Conservation (phyloP, 148 eudicot genomes). For the Cornus florida region DNA sequence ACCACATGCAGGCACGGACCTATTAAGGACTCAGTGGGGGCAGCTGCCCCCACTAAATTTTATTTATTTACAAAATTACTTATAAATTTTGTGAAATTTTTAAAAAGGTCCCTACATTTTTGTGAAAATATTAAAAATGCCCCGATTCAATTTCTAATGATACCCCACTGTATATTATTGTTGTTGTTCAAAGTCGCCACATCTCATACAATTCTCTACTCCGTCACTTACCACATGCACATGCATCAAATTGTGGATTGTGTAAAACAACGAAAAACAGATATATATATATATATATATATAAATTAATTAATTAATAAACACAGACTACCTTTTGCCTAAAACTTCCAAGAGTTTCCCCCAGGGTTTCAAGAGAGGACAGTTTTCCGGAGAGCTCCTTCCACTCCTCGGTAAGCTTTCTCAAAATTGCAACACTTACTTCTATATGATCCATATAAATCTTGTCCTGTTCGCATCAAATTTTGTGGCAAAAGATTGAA, state of each 20-base stretch:
- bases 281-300: not conserved
- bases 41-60: no score
- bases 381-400: conserved; percentile 43
- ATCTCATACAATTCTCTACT: no score
- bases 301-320: not conserved
- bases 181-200: no score
- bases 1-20: no score
- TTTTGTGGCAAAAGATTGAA: conserved; percentile 9
- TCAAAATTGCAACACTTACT: conserved; percentile 61
- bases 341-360: conserved; percentile 61
- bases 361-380: conserved; percentile 48
- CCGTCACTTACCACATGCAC: no score
- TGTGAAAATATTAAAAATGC: no score
- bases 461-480: conserved; percentile 48
- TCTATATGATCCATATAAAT: conserved; percentile 59
- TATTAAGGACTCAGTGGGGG: no score
- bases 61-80: no score
- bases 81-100: no score
- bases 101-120: no score
- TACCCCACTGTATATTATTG: no score
- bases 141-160: no score
- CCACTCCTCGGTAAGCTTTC: conserved; percentile 56
- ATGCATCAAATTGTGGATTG: not conserved
- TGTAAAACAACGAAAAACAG: not conserved
- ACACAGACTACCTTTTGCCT: conserved; percentile 52